phyloP scores from a whole-genome alignment of 257 asterid genomes.

The Gardenia jasminoides region DNA sequence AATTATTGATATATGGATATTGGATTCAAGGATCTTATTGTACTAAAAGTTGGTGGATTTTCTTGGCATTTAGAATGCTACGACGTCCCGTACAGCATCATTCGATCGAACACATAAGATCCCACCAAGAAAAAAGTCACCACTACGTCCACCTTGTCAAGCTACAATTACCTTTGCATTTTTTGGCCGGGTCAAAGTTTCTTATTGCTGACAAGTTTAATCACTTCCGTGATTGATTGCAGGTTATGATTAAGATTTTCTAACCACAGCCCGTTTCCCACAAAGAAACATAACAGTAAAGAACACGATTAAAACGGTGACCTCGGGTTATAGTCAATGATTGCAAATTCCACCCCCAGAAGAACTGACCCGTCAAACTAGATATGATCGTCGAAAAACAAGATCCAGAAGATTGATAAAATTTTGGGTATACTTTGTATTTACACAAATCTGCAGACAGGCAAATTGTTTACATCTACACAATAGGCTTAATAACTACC shows the following conservation, averaged over 20 bases:
- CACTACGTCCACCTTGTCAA: neutral
- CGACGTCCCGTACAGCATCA: slow-evolving; percentile 9
- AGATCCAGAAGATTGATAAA: neutral
- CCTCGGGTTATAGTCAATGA: too few relatives aligned
- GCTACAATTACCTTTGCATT: neutral
- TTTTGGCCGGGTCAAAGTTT: neutral
- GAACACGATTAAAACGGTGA: too few relatives aligned
- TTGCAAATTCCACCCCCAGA: neutral
- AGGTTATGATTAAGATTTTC: neutral
- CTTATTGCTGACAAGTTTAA: neutral
- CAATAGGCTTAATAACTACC: too few relatives aligned
- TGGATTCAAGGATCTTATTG: slow-evolving; percentile 18
- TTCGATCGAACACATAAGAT: neutral
- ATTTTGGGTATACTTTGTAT: neutral
- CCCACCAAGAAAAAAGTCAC: slow-evolving; percentile 6
- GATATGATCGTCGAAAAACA: too few relatives aligned
- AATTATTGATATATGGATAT: slow-evolving; percentile 4
- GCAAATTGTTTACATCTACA: too few relatives aligned
- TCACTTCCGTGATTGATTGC: neutral
- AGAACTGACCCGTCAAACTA: neutral
- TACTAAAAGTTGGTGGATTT: slow-evolving; percentile 18
- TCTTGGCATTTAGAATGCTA: slow-evolving; percentile 9
- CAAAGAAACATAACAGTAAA: neutral
- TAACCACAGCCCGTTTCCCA: neutral
- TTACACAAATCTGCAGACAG: neutral